phyloP scores from a whole-genome alignment of 2,329 filamentous ascomycete genomes.

The Fusarium torulosum region DNA sequence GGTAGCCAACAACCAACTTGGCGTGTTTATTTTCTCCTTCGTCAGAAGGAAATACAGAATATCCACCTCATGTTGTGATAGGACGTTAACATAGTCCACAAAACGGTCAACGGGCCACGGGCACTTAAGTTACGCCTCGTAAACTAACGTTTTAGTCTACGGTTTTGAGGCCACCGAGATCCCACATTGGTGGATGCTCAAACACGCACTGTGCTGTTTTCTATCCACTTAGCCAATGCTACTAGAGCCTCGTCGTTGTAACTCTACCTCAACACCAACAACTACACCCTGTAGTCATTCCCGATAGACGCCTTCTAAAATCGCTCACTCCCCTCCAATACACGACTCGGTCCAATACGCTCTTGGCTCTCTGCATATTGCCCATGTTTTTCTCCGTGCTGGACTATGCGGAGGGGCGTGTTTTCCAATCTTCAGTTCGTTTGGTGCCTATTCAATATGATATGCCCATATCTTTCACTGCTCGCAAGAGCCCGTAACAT shows the following conservation, averaged over 20 bases:
- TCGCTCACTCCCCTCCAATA: slow-evolving; percentile 42
- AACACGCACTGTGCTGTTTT: slow-evolving; percentile 28
- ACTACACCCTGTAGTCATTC: slow-evolving; percentile 36
- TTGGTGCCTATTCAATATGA: slow-evolving; percentile 26
- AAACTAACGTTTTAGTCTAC: slow-evolving; percentile 2
- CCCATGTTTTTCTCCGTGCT: slow-evolving; percentile 23
- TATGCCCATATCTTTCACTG: slow-evolving; percentile 23
- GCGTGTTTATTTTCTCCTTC: neutral
- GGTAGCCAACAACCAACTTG: too few species aligned
- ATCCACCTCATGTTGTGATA: slow-evolving; percentile 1
- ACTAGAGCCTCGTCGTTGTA: slow-evolving; percentile 38
- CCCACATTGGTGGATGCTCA: slow-evolving; percentile 25
- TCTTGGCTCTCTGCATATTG: slow-evolving; percentile 29
- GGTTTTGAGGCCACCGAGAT: slow-evolving; percentile 32
- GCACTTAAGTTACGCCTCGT: slow-evolving; percentile 4
- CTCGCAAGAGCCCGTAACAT: slow-evolving; percentile 15
- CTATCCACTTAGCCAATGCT: slow-evolving; percentile 27
- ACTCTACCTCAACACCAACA: slow-evolving; percentile 41
- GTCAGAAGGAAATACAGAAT: neutral
- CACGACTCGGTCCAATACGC: slow-evolving; percentile 28
- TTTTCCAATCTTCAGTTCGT: neutral
- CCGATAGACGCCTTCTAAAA: slow-evolving; percentile 39
- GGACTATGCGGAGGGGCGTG: slow-evolving; percentile 32
- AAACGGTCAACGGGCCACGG: slow-evolving; percentile 10
- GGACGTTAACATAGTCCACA: neutral